Percentiles rank a stretch among this genome's conserved stretches.
Evolutionary conservation across 2,329 filamentous ascomycete species (phyloP).

Genomic region (Curvularia spicifera): DNA sequence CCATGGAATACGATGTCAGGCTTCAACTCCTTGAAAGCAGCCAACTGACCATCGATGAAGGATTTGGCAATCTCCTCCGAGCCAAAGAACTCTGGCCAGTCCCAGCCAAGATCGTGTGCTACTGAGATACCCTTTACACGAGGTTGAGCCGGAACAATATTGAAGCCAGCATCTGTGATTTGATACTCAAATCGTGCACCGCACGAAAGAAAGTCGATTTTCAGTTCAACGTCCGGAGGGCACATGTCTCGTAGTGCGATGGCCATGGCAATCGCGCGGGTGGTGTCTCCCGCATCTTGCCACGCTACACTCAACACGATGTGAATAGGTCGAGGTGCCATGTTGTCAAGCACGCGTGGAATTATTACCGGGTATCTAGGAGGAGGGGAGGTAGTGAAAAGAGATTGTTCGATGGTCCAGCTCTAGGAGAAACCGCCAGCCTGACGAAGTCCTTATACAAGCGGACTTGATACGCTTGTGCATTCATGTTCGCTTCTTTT

Average conservation of each 20-base stretch:
- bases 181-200: constrained; percentile 41
- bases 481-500: background rate
- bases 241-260: constrained; percentile 39
- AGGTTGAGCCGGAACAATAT: constrained; percentile 40
- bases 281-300: constrained; percentile 45
- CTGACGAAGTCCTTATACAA: constrained; percentile 5
- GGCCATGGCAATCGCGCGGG: constrained; percentile 41
- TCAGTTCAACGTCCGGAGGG: constrained; percentile 32
- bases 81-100: constrained; percentile 45
- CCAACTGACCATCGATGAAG: constrained; percentile 43
- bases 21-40: constrained; percentile 36
- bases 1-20: constrained; percentile 46
- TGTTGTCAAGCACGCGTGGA: constrained; percentile 1
- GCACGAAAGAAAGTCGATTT: constrained; percentile 41
- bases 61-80: constrained; percentile 40
- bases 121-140: constrained; percentile 42
- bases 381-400: background rate
- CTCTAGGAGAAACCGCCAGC: background rate
- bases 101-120: constrained; percentile 44
- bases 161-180: constrained; percentile 41
- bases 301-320: constrained; percentile 43
- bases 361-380: background rate
- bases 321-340: constrained; percentile 28
- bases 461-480: background rate
- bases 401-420: background rate